Base-by-base conservation (phyloP, 1,139 yeast species). In the Yarrowia galli region DNA sequence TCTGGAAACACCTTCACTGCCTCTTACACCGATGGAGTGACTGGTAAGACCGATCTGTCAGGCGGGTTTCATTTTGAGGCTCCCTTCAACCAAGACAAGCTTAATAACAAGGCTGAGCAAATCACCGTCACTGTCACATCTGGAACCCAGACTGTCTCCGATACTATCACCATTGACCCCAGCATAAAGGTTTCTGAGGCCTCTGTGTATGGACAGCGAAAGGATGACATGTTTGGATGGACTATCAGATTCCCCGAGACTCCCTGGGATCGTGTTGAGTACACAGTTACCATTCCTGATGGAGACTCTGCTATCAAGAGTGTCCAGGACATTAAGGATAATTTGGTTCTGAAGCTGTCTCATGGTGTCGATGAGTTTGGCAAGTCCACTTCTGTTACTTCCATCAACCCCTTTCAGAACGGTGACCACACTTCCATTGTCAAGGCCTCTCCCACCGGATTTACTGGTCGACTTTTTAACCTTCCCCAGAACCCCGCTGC, bases 381-480 rank as follows among this genome's bases (percentile, higher is more conserved):
- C 1, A 9, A 36, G 9, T 5, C 60, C 9, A 0, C 16, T 0
- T 15, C 18, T 6, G 2, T 36, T 9, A 16, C 22, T 5, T 16
- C 8, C 22, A n/a, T 54, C 6, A n/a, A 23, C 45, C 45, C 20
- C 45, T 2, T 8, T 9, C 22, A 54, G 13, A 38, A 36, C 20
- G 10, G 16, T 9, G 10, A 23, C 16, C 13, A 38, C 46, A 3
- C 4, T 9, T 8, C 22, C 9, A 8, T 36, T 5, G 5, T 35
- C 32, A 8, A 38, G 20, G 60, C 32, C 1, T 8, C 22, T 23
- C 6, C 10, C 9, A 9, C 15, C 2, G 9, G 32, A 9, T 56
- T 56, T 20, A 56, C 38, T 15, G 63, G 63, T 2, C 48, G 38
- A 16, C 48, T 56, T 7, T 23, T 18, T 28, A 56, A 56, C 63